Evolutionary conservation across 2,329 filamentous ascomycete genomes (phyloP).

Genomic region (Aureobasidium sp.): DNA sequence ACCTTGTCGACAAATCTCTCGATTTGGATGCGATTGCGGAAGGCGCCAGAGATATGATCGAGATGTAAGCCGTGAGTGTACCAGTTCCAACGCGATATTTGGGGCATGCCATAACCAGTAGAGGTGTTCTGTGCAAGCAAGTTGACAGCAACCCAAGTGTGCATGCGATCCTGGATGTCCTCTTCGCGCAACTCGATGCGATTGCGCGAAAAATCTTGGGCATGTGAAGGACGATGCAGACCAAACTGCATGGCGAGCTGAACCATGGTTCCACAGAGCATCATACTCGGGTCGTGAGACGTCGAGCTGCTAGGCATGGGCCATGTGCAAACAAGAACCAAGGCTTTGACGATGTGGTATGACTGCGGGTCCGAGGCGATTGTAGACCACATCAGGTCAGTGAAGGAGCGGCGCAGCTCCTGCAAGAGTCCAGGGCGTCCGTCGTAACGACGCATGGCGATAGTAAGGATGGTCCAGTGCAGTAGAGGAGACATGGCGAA

Average conservation of each 20-base stretch:
- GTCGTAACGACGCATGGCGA: conserved; percentile 65
- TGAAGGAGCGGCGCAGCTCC: conserved; percentile 58
- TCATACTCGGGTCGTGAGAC: conserved; percentile 73
- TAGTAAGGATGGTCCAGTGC: conserved; percentile 77
- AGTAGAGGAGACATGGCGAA: conserved; percentile 71
- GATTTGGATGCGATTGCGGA: conserved; percentile 62
- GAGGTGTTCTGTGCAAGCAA: conserved; percentile 73
- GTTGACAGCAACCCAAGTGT: conserved; percentile 80
- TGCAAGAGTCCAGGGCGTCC: conserved; percentile 58
- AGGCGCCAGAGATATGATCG: conserved; percentile 53
- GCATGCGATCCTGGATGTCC: conserved; percentile 69
- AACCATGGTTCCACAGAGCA: conserved; percentile 77
- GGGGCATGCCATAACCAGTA: conserved; percentile 77
- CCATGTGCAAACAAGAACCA: conserved; percentile 76
- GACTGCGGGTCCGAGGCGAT: conserved; percentile 70
- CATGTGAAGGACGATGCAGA: conserved; percentile 71
- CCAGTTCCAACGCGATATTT: conserved; percentile 45
- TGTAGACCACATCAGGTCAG: conserved; percentile 67
- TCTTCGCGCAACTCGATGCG: conserved; percentile 62
- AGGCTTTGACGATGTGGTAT: conserved; percentile 73
- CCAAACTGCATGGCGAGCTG: conserved; percentile 79
- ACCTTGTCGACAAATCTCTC: conserved; percentile 72
- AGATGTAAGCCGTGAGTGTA: conserved; percentile 68
- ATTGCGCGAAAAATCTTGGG: conserved; percentile 74
- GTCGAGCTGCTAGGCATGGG: conserved; percentile 76